These are phyloP conservation scores for Diaporthe sp. DNA, from an alignment of 2,329 filamentous ascomycete genomes.

Conservation along the genomic window DNA sequence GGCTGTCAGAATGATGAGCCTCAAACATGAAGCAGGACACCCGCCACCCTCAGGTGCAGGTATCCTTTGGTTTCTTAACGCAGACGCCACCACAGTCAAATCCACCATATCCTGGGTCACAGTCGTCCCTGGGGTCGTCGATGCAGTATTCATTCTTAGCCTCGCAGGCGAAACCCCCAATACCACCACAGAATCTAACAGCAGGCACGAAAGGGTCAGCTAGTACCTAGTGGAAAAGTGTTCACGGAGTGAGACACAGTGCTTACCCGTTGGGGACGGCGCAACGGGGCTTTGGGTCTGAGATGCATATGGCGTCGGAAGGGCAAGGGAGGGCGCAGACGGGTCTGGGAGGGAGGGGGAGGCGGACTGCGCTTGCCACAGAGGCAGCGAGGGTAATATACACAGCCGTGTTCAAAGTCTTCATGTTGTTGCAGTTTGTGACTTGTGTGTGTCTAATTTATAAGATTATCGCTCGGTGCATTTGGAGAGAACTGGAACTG, in stretches of 20 bases:
- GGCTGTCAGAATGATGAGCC: background rate
- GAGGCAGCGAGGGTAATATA: background rate
- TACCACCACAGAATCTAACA: conserved; percentile 25
- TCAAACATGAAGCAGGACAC: background rate
- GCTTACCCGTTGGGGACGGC: conserved; percentile 21
- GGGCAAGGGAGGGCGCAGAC: conserved; percentile 6
- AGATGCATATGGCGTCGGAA: conserved; percentile 31
- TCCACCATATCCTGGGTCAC: conserved; percentile 54
- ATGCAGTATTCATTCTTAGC: conserved; percentile 48
- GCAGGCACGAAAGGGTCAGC: background rate
- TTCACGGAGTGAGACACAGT: too few relatives aligned
- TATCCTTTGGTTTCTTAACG: conserved; percentile 35
- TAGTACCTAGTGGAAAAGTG: too few relatives aligned
- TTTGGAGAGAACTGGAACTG: too few relatives aligned
- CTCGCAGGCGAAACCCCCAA: conserved; percentile 3
- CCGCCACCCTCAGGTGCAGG: background rate
- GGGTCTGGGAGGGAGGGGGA: background rate
- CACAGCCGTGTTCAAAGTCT: background rate
- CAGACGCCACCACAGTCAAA: conserved; percentile 60
- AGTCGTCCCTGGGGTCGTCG: conserved; percentile 59
- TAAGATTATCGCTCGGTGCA: background rate
- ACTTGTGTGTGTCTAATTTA: background rate
- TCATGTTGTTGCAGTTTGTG: conserved; percentile 4
- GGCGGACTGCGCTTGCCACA: background rate
- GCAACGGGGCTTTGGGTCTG: conserved; percentile 31